Base-by-base conservation (phyloP, 2,329 filamentous ascomycete species). In the Calonectria leucothoes region DNA sequence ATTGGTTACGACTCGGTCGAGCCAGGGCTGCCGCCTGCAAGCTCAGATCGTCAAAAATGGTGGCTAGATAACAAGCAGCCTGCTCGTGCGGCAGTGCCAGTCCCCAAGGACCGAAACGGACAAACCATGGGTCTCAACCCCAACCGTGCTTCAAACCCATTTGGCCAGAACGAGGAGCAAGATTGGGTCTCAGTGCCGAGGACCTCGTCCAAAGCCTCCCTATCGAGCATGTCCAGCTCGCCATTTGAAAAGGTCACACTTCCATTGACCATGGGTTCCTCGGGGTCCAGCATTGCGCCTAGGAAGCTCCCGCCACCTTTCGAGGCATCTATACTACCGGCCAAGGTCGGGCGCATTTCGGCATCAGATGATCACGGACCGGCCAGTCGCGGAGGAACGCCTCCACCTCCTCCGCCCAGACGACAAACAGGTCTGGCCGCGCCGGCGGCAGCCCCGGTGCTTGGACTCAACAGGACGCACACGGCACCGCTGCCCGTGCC, bases 1-100 rank as follows among this genome's bases (percentile, higher is more conserved):
- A 91, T 95, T 52, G 94, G 93, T 1, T 96, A 97, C 82, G 93
- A 97, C 73, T 91, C 94, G 20, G 93, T 98, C 74, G 94, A 96
- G 81, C 94, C 95, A 8, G 95, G 94, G 1, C 88, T 94, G 15
- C 92, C 92, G 4, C 89, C 91, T 35, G 91, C 92, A 15, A 93
- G 91, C 81, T 93, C 92, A 20, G 91, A 93, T 79, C 88, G 88
- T n/a, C 89, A 92, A 75, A 93, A 93, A 82, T 94, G 92, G 92
- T 94, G 92, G 92, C 85, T 93, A 31, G 89, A 93, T 68, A 91
- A 92, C 79, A 92, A 92, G 67, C 91, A 94, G 77, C 93, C 94
- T 67, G 95, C 94, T 15, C 93, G 93, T 76, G 95, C 95, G 7
- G 89, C 89, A 20, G 86, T 97, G 45, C 88, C 89, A 72, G 91